These are phyloP conservation scores for Phaeosphaeriaceae sp. DNA, from an alignment of 2,329 filamentous ascomycete genomes.

Conservation along the genomic window DNA sequence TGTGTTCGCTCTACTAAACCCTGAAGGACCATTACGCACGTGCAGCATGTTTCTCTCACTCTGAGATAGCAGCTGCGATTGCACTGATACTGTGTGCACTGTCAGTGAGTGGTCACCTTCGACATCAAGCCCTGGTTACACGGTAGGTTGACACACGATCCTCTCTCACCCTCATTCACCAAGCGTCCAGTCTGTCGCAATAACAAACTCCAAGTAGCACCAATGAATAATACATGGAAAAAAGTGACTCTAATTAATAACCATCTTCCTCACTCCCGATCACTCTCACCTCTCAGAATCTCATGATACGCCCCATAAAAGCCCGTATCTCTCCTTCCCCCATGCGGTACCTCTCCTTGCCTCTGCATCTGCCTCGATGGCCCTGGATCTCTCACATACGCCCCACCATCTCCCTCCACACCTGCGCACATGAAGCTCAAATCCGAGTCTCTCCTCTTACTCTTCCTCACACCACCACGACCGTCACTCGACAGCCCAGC, in stretches of 20 bases:
- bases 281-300: conserved; percentile 7
- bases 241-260: background rate
- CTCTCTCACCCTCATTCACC: too few species aligned
- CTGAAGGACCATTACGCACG: too few species aligned
- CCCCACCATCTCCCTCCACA: conserved; percentile 4
- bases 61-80: too few species aligned
- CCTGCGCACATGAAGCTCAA: conserved; percentile 32
- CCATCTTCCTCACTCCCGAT: background rate
- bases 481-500: background rate
- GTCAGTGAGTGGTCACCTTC: too few species aligned
- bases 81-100: too few species aligned
- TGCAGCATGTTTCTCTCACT: too few species aligned
- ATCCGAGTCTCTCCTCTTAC: conserved; percentile 16
- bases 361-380: background rate
- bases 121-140: too few species aligned
- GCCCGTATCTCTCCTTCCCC: conserved; percentile 13
- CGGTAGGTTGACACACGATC: too few species aligned
- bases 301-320: conserved; percentile 25
- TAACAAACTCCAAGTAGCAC: too few species aligned
- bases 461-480: conserved; percentile 9
- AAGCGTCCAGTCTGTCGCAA: too few species aligned
- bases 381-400: background rate
- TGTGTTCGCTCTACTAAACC: too few species aligned
- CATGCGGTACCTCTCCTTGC: background rate
- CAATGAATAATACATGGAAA: background rate